Conservation (phyloP, 768 basidiomycete genomes). For the Psilocybe cubensis region DNA sequence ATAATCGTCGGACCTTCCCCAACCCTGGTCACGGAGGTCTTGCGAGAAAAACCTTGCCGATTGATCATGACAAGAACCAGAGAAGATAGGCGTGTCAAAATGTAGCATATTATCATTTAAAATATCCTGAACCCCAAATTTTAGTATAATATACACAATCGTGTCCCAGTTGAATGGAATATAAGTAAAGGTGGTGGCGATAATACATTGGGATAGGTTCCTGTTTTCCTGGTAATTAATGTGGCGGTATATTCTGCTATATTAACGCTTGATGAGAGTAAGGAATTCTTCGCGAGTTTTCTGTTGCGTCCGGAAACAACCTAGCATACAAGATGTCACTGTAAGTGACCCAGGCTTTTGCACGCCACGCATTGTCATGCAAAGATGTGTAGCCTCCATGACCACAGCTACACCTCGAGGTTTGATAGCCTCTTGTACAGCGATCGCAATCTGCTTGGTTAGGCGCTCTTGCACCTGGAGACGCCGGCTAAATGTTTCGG, state of each 20-base stretch:
- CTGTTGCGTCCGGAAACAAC: slow-evolving; percentile 97
- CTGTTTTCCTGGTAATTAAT: not conserved
- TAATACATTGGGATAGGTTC: not conserved
- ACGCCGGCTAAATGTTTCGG: slow-evolving; percentile 94
- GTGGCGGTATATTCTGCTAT: not conserved
- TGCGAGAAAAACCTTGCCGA: slow-evolving; percentile 62
- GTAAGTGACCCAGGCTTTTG: slow-evolving; percentile 98
- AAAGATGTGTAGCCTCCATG: slow-evolving; percentile 98
- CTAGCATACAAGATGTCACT: slow-evolving; percentile 97
- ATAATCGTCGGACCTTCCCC: slow-evolving; percentile 40
- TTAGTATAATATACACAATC: slow-evolving; percentile 13
- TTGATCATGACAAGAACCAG: slow-evolving; percentile 64
- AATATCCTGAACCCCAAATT: slow-evolving; percentile 5
- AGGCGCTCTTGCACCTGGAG: slow-evolving; percentile 97
- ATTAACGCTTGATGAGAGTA: slow-evolving; percentile 68
- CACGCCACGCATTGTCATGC: slow-evolving; percentile 99
- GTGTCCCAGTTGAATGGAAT: slow-evolving; percentile 4
- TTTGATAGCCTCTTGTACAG: slow-evolving; percentile 98
- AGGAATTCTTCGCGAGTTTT: slow-evolving; percentile 98
- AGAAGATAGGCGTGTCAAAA: slow-evolving; percentile 46
- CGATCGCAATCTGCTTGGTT: slow-evolving; percentile 96
- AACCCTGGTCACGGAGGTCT: slow-evolving; percentile 37
- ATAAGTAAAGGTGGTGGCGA: not conserved
- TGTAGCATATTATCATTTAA: slow-evolving; percentile 17
- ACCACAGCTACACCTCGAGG: slow-evolving; percentile 98